Evolutionary conservation across 2,329 filamentous ascomycete genomes (phyloP).

Genomic region (Clonostachys byssicola): DNA sequence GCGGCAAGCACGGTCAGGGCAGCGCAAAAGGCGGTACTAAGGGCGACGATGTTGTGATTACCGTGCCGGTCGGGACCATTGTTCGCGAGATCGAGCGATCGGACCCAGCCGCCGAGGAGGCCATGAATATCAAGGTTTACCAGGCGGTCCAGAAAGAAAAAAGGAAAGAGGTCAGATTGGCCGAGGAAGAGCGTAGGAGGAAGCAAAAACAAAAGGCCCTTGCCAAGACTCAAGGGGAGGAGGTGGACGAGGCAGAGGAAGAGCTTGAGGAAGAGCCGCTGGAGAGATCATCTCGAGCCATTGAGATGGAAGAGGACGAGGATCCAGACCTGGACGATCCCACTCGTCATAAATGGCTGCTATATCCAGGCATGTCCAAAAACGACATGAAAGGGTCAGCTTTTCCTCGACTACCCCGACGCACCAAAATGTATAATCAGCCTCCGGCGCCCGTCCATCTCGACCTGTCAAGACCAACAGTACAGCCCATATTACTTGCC

Average conservation of each 20-base stretch:
- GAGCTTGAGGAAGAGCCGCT: constrained; percentile 16
- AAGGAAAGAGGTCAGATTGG: constrained; percentile 19
- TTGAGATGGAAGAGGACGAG: constrained; percentile 6
- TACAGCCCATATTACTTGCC: constrained; percentile 78
- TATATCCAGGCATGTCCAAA: constrained; percentile 75
- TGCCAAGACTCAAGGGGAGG: constrained; percentile 15
- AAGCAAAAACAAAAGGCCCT: constrained; percentile 4
- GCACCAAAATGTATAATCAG: constrained; percentile 57
- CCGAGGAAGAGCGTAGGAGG: constrained; percentile 23
- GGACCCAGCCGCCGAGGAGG: constrained; percentile 72
- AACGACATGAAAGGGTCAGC: constrained; percentile 57
- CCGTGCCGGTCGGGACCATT: constrained; percentile 89
- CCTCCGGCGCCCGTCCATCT: constrained; percentile 69
- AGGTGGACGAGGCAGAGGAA: constrained; percentile 8
- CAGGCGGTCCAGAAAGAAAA: constrained; percentile 22
- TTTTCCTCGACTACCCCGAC: constrained; percentile 46
- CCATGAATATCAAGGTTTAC: constrained; percentile 23
- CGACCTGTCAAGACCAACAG: constrained; percentile 72
- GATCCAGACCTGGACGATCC: constrained; percentile 29
- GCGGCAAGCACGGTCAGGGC: constrained; percentile 76
- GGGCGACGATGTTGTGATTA: constrained; percentile 82
- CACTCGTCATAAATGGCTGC: constrained; percentile 71
- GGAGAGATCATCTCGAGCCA: constrained; percentile 1
- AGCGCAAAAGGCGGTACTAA: constrained; percentile 70
- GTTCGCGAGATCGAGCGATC: constrained; percentile 75